phyloP scores from a whole-genome alignment of 192 early-diverging fungal species.

The Obelidium mucronatum region DNA sequence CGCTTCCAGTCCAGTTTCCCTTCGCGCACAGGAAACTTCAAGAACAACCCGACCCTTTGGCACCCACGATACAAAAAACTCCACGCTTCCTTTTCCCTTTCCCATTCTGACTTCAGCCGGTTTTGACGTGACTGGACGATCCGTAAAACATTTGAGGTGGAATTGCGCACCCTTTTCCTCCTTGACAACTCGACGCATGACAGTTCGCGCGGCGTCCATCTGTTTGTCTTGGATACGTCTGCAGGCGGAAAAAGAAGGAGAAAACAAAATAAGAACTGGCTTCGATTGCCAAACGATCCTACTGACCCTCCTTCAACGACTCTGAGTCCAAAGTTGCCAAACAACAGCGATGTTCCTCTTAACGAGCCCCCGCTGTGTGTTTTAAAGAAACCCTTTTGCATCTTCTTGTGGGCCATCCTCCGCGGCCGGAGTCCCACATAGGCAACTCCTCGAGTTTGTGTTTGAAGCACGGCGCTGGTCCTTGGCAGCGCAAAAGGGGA shows the following conservation, averaged over 20 bases:
- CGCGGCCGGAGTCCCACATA: constrained; percentile 28
- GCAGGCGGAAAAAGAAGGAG: background rate
- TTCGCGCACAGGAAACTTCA: constrained; percentile 84
- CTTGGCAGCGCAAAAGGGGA: too few relatives aligned
- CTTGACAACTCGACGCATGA: constrained; percentile 82
- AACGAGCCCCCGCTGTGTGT: constrained; percentile 83
- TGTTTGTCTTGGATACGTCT: constrained; percentile 75
- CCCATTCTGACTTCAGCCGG: constrained; percentile 96
- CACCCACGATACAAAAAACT: constrained; percentile 92
- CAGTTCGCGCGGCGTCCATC: constrained; percentile 77
- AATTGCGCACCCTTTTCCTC: constrained; percentile 85
- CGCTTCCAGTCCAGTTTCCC: constrained; percentile 82
- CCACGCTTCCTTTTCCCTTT: constrained; percentile 94
- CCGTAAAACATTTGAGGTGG: constrained; percentile 82
- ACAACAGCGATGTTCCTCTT: constrained; percentile 84
- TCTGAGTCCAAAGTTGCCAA: constrained; percentile 93
- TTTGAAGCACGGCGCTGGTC: too few relatives aligned
- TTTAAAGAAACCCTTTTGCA: constrained; percentile 75
- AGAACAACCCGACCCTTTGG: constrained; percentile 88
- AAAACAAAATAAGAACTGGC: background rate
- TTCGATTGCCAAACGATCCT: background rate
- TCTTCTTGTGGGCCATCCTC: constrained; percentile 34
- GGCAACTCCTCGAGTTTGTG: background rate
- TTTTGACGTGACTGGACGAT: constrained; percentile 91
- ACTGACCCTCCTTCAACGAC: constrained; percentile 80